Conservation (phyloP, 78 protist genomes). For the Pigoraptor vietnamica region DNA sequence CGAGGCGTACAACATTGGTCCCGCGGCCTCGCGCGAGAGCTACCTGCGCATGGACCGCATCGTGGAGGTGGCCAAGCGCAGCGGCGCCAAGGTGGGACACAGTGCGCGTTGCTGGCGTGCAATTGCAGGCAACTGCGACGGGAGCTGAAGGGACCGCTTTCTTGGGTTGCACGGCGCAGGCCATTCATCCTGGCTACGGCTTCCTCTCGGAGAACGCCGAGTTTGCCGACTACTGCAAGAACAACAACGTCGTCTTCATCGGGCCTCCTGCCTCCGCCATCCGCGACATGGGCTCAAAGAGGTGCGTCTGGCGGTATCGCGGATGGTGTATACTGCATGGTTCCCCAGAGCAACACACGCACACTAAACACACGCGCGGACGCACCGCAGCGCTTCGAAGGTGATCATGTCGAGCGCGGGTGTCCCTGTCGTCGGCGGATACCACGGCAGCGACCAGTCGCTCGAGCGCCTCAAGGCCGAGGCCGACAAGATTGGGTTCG, state of each 20-base stretch:
- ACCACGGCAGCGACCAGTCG: slow-evolving; percentile 88
- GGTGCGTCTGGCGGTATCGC: no score
- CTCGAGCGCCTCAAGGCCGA: slow-evolving; percentile 5
- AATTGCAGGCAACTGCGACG: not conserved
- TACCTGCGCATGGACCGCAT: slow-evolving; percentile 84
- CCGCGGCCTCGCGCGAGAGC: slow-evolving; percentile 70
- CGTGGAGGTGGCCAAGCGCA: slow-evolving; percentile 63
- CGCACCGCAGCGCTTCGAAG: not conserved
- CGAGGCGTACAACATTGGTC: slow-evolving; percentile 63
- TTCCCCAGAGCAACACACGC: not conserved
- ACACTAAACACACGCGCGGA: not conserved
- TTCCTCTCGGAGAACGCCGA: slow-evolving; percentile 89
- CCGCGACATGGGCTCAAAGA: slow-evolving; percentile 14
- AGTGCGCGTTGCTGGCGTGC: no score
- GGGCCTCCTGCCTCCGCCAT: slow-evolving; percentile 83
- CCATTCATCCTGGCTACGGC: slow-evolving; percentile 97
- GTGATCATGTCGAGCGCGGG: not conserved
- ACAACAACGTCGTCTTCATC: slow-evolving; percentile 55
- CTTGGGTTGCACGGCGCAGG: not conserved
- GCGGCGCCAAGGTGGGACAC: slow-evolving; percentile 75
- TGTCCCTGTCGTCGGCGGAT: slow-evolving; percentile 36
- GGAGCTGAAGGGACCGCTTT: not conserved
- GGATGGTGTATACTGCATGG: not conserved
- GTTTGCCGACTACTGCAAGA: slow-evolving; percentile 53
- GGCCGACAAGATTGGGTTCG: slow-evolving; percentile 68